These are phyloP conservation scores for Eucalyptus globulus DNA, from an alignment of 345 rosid genomes.

Conservation along the genomic window DNA sequence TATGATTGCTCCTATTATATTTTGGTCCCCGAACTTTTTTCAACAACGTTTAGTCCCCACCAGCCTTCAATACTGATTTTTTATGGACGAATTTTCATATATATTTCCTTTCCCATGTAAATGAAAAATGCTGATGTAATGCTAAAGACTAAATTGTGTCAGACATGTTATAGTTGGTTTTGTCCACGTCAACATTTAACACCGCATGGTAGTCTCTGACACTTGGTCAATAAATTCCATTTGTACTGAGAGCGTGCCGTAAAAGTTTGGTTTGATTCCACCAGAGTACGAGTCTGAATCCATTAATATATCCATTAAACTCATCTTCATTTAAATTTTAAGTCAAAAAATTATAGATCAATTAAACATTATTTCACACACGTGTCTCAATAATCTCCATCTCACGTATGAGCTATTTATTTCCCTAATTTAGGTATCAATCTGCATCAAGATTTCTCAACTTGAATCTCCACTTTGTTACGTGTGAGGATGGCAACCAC, in stretches of 20 bases:
- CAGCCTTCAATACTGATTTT: neutral
- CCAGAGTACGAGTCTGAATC: accelerated
- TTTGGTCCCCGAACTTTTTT: neutral
- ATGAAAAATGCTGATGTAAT: neutral
- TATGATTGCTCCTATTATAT: neutral
- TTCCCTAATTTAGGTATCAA: neutral
- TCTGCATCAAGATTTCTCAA: neutral
- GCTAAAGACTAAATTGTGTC: neutral
- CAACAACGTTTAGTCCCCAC: neutral
- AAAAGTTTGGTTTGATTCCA: too few species aligned
- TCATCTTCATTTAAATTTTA: too few species aligned
- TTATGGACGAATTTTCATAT: neutral
- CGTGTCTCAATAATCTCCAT: too few species aligned
- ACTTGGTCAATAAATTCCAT: neutral
- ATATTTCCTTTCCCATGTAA: neutral
- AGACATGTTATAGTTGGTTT: neutral
- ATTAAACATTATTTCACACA: neutral
- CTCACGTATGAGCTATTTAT: neutral
- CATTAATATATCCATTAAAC: too few species aligned
- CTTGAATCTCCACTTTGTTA: neutral
- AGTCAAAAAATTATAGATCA: too few species aligned
- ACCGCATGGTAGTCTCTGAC: neutral
- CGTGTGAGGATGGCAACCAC: neutral
- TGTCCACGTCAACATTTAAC: neutral
- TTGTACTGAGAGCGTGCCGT: too few species aligned